phyloP scores from a whole-genome alignment of 2,329 filamentous ascomycete genomes.

The Clarireedia monteithiana region DNA sequence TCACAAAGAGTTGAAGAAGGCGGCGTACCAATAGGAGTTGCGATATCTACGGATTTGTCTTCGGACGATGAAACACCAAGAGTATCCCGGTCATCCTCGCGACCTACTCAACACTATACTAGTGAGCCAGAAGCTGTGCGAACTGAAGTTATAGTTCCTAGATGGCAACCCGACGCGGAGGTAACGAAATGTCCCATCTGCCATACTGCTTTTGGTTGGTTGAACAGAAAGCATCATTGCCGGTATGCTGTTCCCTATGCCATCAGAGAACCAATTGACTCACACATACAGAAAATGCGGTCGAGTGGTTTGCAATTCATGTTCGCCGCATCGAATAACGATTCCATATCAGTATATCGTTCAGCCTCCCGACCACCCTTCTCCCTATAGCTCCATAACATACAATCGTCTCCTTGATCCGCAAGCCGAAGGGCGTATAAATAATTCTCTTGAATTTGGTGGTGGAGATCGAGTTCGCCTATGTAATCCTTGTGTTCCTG shows the following conservation, averaged over 20 bases:
- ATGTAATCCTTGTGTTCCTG: slow-evolving; percentile 66
- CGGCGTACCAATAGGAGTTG: background rate
- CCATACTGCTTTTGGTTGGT: slow-evolving; percentile 57
- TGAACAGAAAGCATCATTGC: slow-evolving; percentile 89
- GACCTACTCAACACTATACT: background rate
- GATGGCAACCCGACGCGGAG: slow-evolving; percentile 84
- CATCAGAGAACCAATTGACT: background rate
- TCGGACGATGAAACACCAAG: slow-evolving; percentile 4
- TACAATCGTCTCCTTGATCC: slow-evolving; percentile 14
- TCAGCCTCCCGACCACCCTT: slow-evolving; percentile 48
- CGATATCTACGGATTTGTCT: background rate
- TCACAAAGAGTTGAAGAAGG: background rate
- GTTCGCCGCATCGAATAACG: slow-evolving; percentile 90
- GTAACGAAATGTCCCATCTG: slow-evolving; percentile 83
- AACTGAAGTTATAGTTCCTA: slow-evolving; percentile 48
- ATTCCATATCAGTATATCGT: slow-evolving; percentile 93
- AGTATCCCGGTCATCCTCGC: background rate
- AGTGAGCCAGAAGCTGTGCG: background rate
- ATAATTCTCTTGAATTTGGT: slow-evolving; percentile 35
- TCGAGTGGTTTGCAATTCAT: slow-evolving; percentile 79
- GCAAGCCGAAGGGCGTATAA: slow-evolving; percentile 15
- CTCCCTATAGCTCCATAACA: slow-evolving; percentile 9
- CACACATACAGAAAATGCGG: slow-evolving; percentile 66
- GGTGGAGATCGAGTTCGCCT: slow-evolving; percentile 62
- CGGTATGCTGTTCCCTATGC: slow-evolving; percentile 42